These are phyloP conservation scores for Pichia sp. DNA, from an alignment of 1,139 yeast genomes.

Conservation along the genomic window DNA sequence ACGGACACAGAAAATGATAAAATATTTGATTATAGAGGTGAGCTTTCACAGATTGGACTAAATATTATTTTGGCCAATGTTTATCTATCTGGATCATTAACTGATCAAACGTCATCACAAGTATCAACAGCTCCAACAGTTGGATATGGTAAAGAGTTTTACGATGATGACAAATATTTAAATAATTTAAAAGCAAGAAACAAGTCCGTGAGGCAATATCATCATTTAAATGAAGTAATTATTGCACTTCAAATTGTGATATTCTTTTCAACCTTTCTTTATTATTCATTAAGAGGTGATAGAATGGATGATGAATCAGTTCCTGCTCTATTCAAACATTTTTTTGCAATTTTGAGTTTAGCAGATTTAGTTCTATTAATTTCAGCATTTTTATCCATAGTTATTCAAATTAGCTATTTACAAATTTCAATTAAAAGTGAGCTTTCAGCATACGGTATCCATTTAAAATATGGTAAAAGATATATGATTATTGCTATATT, in stretches of 20 bases:
- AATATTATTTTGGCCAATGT: constrained; percentile 45
- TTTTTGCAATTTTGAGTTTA: constrained; percentile 33
- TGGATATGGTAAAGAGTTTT: constrained; percentile 9
- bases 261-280: constrained; percentile 30
- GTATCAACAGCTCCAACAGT: not conserved
- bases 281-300: constrained; percentile 35
- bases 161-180: constrained; percentile 21
- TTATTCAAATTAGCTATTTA: constrained; percentile 25
- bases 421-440: constrained; percentile 30
- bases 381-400: constrained; percentile 28
- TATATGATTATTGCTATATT: constrained; percentile 9
- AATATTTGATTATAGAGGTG: constrained; percentile 41
- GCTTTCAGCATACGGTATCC: constrained; percentile 42
- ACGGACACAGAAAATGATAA: constrained; percentile 11
- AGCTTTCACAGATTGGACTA: constrained; percentile 37
- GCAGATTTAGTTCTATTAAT: constrained; percentile 14
- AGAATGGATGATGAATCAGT: constrained; percentile 30
- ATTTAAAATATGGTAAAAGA: constrained; percentile 34
- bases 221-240: constrained; percentile 27
- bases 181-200: constrained; percentile 23
- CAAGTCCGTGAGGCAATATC: not conserved
- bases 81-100: constrained; percentile 19
- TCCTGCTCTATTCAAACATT: constrained; percentile 21
- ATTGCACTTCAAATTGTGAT: constrained; percentile 29
- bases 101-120: constrained; percentile 18